Conservation (phyloP, 441 rosid genomes). For the Eugenia klotzschiana region DNA sequence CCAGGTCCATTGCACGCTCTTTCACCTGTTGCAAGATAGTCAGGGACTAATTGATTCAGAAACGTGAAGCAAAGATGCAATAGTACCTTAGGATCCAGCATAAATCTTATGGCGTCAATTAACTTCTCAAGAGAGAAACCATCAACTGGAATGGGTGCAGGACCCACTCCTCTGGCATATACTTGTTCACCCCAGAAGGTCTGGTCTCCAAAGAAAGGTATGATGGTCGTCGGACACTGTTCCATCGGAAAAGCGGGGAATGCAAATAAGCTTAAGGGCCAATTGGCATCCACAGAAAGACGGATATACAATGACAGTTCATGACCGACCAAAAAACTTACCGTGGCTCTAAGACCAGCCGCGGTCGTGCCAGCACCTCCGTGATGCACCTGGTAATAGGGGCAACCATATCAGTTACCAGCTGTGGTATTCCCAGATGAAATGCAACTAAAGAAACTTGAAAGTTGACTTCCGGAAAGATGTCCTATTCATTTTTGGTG, state of each 20-base stretch:
- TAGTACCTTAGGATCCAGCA: constrained; percentile 22
- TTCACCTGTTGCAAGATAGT: neutral
- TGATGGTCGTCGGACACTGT: constrained; percentile 35
- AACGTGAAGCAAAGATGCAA: neutral
- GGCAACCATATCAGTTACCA: neutral
- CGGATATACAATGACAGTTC: neutral
- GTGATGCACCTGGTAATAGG: constrained; percentile 23
- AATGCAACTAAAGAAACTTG: neutral
- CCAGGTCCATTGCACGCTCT: neutral
- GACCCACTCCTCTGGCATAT: constrained; percentile 31
- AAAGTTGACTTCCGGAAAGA: neutral
- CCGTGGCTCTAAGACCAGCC: constrained; percentile 38
- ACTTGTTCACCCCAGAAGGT: constrained; percentile 37
- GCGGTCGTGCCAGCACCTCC: constrained; percentile 44
- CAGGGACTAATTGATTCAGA: neutral
- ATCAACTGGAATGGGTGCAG: constrained; percentile 25
- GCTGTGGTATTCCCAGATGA: neutral
- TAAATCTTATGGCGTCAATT: constrained; percentile 24
- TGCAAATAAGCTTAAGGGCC: neutral
- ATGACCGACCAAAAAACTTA: neutral
- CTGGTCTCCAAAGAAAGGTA: constrained; percentile 42
- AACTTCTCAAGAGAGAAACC: constrained; percentile 23
- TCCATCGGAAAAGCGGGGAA: neutral
- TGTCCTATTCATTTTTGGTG: neutral
- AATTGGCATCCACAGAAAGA: neutral